Conservation (phyloP, 2,329 filamentous ascomycete species). For the Nothomitra cinnamomea region DNA sequence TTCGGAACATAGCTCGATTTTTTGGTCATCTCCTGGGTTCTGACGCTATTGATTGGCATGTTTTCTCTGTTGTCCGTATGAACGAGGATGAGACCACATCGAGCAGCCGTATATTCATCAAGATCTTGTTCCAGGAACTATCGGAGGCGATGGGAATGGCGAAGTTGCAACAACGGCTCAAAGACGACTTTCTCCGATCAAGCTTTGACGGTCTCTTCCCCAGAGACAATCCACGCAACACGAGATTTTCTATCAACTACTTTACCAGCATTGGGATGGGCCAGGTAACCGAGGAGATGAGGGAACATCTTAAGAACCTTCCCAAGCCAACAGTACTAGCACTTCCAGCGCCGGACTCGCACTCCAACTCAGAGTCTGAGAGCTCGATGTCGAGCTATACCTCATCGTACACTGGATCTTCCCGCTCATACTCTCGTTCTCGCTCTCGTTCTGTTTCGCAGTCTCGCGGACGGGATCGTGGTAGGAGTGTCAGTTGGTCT, state of each 20-base stretch:
- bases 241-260: conserved; percentile 97
- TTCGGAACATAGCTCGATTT: conserved; percentile 88
- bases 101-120: conserved; percentile 94
- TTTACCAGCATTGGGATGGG: conserved; percentile 98
- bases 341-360: conserved; percentile 34
- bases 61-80: conserved; percentile 65
- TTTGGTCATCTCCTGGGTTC: conserved; percentile 82
- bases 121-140: conserved; percentile 90
- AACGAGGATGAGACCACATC: conserved; percentile 97
- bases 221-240: conserved; percentile 72
- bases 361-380: conserved; percentile 49
- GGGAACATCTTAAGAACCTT: conserved; percentile 75
- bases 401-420: conserved; percentile 47
- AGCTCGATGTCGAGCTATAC: conserved; percentile 52
- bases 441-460: conserved; percentile 10
- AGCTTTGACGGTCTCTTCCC: conserved; percentile 80
- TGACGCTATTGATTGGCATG: conserved; percentile 86
- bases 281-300: conserved; percentile 83
- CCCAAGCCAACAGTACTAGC: conserved; percentile 69
- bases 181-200: conserved; percentile 60
- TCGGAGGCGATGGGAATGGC: conserved; percentile 72
- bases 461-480: conserved; percentile 1
- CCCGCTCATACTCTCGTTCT: conserved; percentile 15
- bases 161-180: conserved; percentile 58
- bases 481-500: neutral